Conservation (phyloP, 2,329 filamentous ascomycete genomes). For the Scytalidium lignicola region DNA sequence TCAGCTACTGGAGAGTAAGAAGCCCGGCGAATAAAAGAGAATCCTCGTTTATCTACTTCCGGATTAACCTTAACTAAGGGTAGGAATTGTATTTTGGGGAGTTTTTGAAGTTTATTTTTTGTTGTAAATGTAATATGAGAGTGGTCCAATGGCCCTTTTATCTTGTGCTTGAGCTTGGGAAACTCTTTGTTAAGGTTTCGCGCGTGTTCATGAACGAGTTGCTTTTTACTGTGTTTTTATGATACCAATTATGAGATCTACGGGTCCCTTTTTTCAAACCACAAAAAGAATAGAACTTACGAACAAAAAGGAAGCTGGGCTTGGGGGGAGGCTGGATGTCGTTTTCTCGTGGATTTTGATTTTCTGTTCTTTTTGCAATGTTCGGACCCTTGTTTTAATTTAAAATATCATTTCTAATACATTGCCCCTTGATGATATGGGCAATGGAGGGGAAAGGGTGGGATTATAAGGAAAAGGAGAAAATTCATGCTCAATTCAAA, state of each 20-base stretch:
- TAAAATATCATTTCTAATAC: too few species aligned
- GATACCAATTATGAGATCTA: neutral
- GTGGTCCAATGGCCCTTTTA: neutral
- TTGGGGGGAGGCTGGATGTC: neutral
- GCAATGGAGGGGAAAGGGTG: too few species aligned
- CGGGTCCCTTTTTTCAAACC: neutral
- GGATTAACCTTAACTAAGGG: neutral
- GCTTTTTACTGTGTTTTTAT: neutral
- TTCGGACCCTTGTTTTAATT: too few species aligned
- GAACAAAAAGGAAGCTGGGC: neutral
- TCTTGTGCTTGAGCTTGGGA: neutral
- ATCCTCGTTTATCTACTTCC: neutral
- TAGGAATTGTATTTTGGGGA: neutral
- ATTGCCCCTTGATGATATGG: too few species aligned
- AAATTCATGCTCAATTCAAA: too few species aligned
- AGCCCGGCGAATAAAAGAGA: neutral
- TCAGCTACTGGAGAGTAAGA: conserved; percentile 40
- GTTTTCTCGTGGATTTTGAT: neutral
- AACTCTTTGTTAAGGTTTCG: too few species aligned
- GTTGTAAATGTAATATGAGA: neutral
- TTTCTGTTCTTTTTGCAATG: neutral
- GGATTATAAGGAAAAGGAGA: too few species aligned
- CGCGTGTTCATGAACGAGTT: neutral
- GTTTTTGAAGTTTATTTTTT: too few species aligned
- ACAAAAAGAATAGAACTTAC: neutral